Percentiles rank a stretch among this genome's conserved stretches.
Conservation (phyloP, 2,329 filamentous ascomycete genomes). For the Leptoxyphium fumago region DNA sequence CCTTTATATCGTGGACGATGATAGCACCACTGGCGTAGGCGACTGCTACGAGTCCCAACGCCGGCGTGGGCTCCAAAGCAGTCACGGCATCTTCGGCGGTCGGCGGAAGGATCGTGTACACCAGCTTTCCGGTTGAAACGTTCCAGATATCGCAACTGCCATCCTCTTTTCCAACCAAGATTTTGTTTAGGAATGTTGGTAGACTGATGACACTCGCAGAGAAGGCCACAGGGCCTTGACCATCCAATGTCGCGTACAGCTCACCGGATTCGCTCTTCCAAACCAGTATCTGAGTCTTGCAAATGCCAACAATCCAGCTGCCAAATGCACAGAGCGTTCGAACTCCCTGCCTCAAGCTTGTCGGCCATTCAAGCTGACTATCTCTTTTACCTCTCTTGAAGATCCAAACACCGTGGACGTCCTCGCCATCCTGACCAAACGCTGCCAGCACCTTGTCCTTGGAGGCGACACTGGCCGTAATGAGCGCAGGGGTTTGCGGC, state of each 20-base stretch:
- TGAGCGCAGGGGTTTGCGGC: conserved; percentile 71
- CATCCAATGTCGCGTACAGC: conserved; percentile 71
- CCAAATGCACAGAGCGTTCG: conserved; percentile 70
- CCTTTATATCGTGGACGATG: conserved; percentile 66
- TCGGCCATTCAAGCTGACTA: conserved; percentile 55
- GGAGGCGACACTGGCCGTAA: conserved; percentile 79
- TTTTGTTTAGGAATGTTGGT: conserved; percentile 92
- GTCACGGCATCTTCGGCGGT: conserved; percentile 67
- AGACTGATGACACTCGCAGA: conserved; percentile 71
- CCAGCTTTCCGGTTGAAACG: conserved; percentile 73
- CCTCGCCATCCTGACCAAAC: conserved; percentile 53
- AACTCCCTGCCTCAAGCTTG: conserved; percentile 54
- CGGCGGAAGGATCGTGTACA: conserved; percentile 77
- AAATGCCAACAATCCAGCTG: conserved; percentile 76
- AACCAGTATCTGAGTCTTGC: conserved; percentile 62
- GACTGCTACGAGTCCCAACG: conserved; percentile 72
- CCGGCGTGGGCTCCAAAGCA: conserved; percentile 70
- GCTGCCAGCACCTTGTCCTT: conserved; percentile 79
- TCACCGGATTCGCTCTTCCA: conserved; percentile 76
- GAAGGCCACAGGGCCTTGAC: conserved; percentile 46
- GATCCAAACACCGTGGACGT: conserved; percentile 63
- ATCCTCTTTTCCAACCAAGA: conserved; percentile 76
- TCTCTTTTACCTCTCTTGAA: conserved; percentile 84
- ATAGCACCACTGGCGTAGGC: conserved; percentile 70
- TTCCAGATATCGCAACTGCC: conserved; percentile 97